These are phyloP conservation scores for Monosporozyma unispora DNA, from an alignment of 805 yeast genomes.

Conservation along the genomic window DNA sequence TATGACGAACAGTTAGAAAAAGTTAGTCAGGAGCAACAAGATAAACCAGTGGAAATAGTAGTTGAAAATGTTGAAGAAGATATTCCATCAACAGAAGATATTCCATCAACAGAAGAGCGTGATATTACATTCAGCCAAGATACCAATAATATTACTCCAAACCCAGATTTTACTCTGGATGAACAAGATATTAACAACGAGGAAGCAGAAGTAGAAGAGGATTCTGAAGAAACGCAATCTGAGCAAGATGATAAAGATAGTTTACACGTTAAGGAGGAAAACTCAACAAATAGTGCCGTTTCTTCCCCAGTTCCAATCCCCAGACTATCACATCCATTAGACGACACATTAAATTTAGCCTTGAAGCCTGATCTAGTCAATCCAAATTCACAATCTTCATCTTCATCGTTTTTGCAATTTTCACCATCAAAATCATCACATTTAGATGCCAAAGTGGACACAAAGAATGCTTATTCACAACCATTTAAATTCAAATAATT, in stretches of 20 bases:
- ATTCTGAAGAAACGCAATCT: neutral
- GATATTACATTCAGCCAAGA: neutral
- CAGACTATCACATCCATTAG: neutral
- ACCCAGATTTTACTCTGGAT: neutral
- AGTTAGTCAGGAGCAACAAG: no score
- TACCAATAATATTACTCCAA: neutral
- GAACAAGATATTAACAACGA: no score
- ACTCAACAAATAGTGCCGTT: neutral
- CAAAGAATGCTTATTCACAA: conserved; percentile 27
- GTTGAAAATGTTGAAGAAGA: neutral
- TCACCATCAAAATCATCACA: conserved; percentile 20
- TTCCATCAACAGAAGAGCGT: neutral
- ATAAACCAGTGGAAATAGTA: no score
- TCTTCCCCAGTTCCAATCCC: neutral
- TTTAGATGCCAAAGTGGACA: conserved; percentile 16
- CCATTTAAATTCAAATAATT: conserved; percentile 19
- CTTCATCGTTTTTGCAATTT: conserved; percentile 10
- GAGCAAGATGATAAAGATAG: neutral
- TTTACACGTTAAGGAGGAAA: neutral
- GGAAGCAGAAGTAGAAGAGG: neutral
- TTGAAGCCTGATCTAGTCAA: neutral
- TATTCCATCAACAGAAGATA: neutral
- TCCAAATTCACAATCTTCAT: neutral
- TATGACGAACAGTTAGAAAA: no score
- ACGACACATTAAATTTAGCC: neutral